Conservation (phyloP, 768 basidiomycete species). For the Tubosaeta sp. region DNA sequence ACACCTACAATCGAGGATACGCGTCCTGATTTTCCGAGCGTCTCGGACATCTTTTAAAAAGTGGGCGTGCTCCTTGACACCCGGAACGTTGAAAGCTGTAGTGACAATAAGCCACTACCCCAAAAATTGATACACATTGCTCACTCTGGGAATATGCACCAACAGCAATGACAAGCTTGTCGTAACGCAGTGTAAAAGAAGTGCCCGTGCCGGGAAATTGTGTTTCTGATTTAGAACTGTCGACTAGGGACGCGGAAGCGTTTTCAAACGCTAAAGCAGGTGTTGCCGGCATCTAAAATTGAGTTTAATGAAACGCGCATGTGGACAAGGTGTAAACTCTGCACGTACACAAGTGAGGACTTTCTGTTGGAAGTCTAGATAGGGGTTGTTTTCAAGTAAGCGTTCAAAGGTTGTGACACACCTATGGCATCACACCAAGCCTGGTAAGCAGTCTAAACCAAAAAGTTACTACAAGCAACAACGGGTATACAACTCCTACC, state of each 20-base stretch:
- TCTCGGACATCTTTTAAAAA: constrained; percentile 81
- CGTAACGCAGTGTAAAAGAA: constrained; percentile 61
- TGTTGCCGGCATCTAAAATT: constrained; percentile 60
- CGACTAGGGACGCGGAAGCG: constrained; percentile 9
- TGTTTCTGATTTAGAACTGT: constrained; percentile 14
- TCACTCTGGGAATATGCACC: constrained; percentile 83
- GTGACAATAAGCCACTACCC: neutral
- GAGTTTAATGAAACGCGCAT: neutral
- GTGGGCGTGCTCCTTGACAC: constrained; percentile 76
- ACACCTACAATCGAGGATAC: constrained; percentile 66
- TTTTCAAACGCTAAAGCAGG: constrained; percentile 36
- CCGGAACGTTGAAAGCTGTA: constrained; percentile 64
- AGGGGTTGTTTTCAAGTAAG: constrained; percentile 6
- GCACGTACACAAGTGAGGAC: constrained; percentile 54
- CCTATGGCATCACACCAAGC: constrained; percentile 77
- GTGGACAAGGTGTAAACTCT: neutral
- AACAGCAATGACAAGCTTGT: constrained; percentile 80
- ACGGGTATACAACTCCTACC: constrained; percentile 32
- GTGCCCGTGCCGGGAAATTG: constrained; percentile 23
- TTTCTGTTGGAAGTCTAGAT: constrained; percentile 56
- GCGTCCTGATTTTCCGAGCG: constrained; percentile 63
- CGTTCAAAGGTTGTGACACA: constrained; percentile 19
- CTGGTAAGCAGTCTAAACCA: constrained; percentile 53
- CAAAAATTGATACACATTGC: constrained; percentile 16
- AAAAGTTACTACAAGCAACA: neutral